Base-by-base conservation (phyloP, 2,329 filamentous ascomycete genomes). In the Lasiodiplodia sp. region DNA sequence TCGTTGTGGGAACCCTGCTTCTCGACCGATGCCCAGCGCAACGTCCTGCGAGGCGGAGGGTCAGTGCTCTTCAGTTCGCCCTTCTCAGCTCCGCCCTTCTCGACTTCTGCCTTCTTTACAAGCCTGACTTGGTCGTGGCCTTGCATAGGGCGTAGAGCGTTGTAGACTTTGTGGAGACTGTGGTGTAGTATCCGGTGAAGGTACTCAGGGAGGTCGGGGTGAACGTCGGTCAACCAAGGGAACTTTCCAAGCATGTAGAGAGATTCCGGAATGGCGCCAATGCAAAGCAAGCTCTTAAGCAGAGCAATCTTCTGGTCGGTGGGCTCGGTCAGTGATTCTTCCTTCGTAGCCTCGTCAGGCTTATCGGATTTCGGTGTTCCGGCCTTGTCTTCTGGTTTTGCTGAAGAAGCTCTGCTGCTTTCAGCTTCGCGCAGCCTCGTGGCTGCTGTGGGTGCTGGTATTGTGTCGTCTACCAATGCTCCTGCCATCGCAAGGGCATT, bases 161-260 rank as follows among this genome's bases (percentile, higher is more conserved):
- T 82, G 71, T 91, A 90, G 5, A 99, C 88, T 72, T 94, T 92
- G 75, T 90, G 89, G 64, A 99, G 82, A 51, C 90, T 95, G 72
- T 96, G 89, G 72, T 94, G 89, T 2, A 97, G 83, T 34, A 99
- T 91, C 44, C 96, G 93, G 79, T 97, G 92, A 63, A 98, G 87
- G 67, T 90, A 90, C 38, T 92, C 89, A 2, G 93, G 87, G 12
- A 98, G 86, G 56, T 97, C 93, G 0, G 92, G 90, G 72, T 92
- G 95, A 4, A 90, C 88, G 69, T 97, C 94, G 12, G 93, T 87
- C 58, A 99, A 86, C 94, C 96, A 99, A 16, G 94, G 93, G 74
- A 97, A 97, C 66, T 92, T 91, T 40, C 95, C 95, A 8, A 97
- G 87, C 67, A 99, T 92, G 78, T 95, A 98, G 1, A 99, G 85